Conservation (phyloP, 2,329 filamentous ascomycete genomes). For the Periconia sp. region DNA sequence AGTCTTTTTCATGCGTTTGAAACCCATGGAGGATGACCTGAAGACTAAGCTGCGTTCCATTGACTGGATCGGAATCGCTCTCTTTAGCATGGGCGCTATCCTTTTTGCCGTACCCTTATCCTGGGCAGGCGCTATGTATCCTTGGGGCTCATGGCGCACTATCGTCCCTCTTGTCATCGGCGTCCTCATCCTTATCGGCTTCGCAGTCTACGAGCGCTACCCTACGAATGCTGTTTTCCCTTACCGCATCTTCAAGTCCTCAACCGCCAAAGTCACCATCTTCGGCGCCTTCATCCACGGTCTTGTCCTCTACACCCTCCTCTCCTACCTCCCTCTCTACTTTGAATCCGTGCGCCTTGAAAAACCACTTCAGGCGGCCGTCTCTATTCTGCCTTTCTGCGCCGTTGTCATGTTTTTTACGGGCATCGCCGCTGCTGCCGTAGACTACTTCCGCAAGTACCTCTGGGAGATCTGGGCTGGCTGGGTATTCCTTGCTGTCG, state of each 20-base stretch:
- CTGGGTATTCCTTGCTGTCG: conserved; percentile 6
- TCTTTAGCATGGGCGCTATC: conserved; percentile 48
- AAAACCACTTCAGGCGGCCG: conserved; percentile 37
- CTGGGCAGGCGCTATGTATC: conserved; percentile 55
- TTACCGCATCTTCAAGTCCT: conserved; percentile 51
- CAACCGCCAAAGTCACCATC: conserved; percentile 56
- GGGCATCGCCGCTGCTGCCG: background rate
- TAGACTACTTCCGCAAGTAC: conserved; percentile 5
- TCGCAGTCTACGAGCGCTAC: conserved; percentile 61
- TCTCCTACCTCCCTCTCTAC: conserved; percentile 48
- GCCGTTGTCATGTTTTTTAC: background rate
- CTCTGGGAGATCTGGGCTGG: background rate
- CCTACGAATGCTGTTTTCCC: conserved; percentile 57
- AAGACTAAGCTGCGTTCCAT: conserved; percentile 51
- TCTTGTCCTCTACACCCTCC: conserved; percentile 47
- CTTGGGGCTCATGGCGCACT: conserved; percentile 64
- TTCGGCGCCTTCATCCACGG: conserved; percentile 63
- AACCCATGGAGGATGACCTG: conserved; percentile 51
- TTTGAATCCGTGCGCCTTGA: conserved; percentile 45
- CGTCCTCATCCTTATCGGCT: conserved; percentile 53
- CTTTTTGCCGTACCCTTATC: conserved; percentile 56
- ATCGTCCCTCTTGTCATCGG: conserved; percentile 66
- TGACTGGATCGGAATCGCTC: conserved; percentile 57
- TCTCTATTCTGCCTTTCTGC: conserved; percentile 4
- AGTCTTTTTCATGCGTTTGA: conserved; percentile 57